phyloP scores from a whole-genome alignment of 495 filamentous ascomycete genomes.

The Penicillium fimorum region DNA sequence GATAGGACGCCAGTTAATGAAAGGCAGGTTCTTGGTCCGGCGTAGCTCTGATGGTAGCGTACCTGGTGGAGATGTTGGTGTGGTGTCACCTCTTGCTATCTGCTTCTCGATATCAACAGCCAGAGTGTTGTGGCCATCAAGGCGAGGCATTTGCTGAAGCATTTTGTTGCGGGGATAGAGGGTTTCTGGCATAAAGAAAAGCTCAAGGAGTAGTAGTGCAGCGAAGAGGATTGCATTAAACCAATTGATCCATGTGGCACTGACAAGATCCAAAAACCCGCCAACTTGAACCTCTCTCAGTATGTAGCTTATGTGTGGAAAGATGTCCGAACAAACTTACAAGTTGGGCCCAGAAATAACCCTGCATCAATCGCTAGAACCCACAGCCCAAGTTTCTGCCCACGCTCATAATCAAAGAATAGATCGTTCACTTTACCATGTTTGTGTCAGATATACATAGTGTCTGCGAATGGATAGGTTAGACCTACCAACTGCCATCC shows the following conservation, averaged over 20 bases:
- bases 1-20: slow-evolving; percentile 48
- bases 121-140: not conserved
- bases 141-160: slow-evolving; percentile 38
- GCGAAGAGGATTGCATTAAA: slow-evolving; percentile 58
- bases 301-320: not conserved
- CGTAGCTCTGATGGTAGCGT: slow-evolving; percentile 21
- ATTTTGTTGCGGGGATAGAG: slow-evolving; percentile 57
- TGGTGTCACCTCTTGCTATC: not conserved
- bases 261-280: slow-evolving; percentile 53
- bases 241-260: slow-evolving; percentile 57
- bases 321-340: slow-evolving; percentile 13
- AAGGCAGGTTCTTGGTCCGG: slow-evolving; percentile 51
- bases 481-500: slow-evolving; percentile 54
- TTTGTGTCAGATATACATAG: not conserved
- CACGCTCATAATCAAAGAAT: slow-evolving; percentile 61
- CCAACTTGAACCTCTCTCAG: slow-evolving; percentile 40
- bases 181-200: slow-evolving; percentile 58
- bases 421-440: slow-evolving; percentile 38
- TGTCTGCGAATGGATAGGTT: not conserved
- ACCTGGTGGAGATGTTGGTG: not conserved
- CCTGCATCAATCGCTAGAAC: slow-evolving; percentile 58
- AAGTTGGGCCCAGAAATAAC: slow-evolving; percentile 52
- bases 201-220: slow-evolving; percentile 47
- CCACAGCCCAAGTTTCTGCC: slow-evolving; percentile 62
- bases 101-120: slow-evolving; percentile 31